Percentiles rank a stretch among this genome's conserved stretches.
Conservation (phyloP, 208 protist species). For the Herpetomonas samuelpessoai region DNA sequence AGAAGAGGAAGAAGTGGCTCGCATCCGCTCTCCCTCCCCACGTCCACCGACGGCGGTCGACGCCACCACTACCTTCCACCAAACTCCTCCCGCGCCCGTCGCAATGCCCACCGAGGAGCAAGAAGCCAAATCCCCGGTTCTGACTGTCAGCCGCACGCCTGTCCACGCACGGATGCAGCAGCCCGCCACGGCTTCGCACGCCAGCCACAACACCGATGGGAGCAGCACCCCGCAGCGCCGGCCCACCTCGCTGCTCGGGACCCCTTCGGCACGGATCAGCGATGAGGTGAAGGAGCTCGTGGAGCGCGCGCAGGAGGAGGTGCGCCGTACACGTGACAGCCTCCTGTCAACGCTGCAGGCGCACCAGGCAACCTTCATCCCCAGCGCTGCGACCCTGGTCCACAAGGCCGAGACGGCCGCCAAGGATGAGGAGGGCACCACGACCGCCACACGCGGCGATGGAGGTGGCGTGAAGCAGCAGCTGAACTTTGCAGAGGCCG, state of each 20-base stretch:
- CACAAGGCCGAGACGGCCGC: neutral
- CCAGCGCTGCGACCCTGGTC: slow-evolving; percentile 3
- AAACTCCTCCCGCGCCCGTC: neutral
- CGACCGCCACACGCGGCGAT: no score
- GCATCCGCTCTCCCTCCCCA: neutral
- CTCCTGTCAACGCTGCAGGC: slow-evolving; percentile 45
- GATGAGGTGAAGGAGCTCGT: slow-evolving; percentile 68
- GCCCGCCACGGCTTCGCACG: no score
- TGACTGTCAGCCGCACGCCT: neutral
- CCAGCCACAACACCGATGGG: neutral
- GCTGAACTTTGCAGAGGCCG: neutral
- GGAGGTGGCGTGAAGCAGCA: no score
- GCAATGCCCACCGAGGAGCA: neutral
- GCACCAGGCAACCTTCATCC: slow-evolving; percentile 14
- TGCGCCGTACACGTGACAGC: slow-evolving; percentile 64
- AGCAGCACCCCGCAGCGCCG: neutral
- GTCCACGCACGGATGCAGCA: no score
- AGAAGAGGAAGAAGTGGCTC: neutral
- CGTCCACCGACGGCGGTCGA: neutral
- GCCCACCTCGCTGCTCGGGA: slow-evolving; percentile 13
- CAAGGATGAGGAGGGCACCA: neutral
- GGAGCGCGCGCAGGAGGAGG: slow-evolving; percentile 53
- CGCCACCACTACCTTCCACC: neutral
- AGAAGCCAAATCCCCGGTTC: no score
- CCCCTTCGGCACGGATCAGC: slow-evolving; percentile 42